Evolutionary conservation across 2,329 filamentous ascomycete species (phyloP), one percentile per base, ranked within the genome.

Genomic region (Alternaria dauci): DNA sequence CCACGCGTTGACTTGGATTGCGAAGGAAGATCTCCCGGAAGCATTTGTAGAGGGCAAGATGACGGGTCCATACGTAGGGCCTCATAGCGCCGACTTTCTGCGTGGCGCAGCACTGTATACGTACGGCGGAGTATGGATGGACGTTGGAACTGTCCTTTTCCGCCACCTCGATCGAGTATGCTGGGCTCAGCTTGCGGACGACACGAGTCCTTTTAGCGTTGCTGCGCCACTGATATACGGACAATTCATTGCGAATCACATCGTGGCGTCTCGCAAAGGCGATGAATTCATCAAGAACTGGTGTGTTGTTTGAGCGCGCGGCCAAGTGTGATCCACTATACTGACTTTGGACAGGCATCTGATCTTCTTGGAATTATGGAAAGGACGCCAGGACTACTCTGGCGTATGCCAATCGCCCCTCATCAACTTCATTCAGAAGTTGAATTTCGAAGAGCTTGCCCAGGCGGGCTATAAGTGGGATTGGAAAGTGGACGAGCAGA

Each of bases 51-150:
- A 81, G 11, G 69, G 76, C 32, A 80, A 74, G 0, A 84, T 85
- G 80, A 74, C 78, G 12, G 82, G 83, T 0, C 78, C 78, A 0
- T 78, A 79, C 53, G 72, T 76, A 1, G 82, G 80, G 1, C 77
- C 76, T 1, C 84, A 86, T 61, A 78, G 76, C 1, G 81, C 81
- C 3, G 84, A 86, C 53, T 73, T 85, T 1, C 71, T 85, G 5
- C 80, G 84, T 0, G 74, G 83, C 5, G 77, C 80, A n/a, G 70
- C 76, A 6, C 61, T 83, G 14, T 75, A 74, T 51, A 60, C 67
- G 16, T 76, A 81, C 52, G 81, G 80, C 7, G 80, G 81, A 23
- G 78, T 76, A 0, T 81, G 76, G 70, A 73, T 81, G 61, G 80
- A 83, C 57, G 78, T 81, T 5, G 79, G 80, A 5, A 75, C 70